Conservation (phyloP, 371 early-diverging fungal genomes). For the Mortierella sp. region DNA sequence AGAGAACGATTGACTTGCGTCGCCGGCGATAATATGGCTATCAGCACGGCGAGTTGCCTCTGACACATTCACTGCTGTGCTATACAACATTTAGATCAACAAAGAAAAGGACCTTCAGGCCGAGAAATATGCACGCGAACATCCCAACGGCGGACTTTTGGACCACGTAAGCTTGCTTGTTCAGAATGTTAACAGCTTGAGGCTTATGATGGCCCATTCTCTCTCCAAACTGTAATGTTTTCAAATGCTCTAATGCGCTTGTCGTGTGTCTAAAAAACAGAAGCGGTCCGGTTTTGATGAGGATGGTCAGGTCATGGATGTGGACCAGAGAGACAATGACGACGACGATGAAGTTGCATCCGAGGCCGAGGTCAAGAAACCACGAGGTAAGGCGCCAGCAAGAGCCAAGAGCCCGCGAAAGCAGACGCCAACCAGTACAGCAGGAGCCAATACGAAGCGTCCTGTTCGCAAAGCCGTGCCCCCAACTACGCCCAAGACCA, state of each 20-base stretch:
- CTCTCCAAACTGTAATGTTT: neutral
- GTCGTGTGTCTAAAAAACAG: neutral
- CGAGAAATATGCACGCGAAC: conserved; percentile 22
- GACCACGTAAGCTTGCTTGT: conserved; percentile 19
- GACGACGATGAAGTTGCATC: neutral
- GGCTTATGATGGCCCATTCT: neutral
- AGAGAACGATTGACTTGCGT: too few species aligned
- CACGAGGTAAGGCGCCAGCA: conserved; percentile 5
- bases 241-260: neutral
- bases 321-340: conserved; percentile 10
- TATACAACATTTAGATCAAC: conserved; percentile 31
- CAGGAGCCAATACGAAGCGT: neutral
- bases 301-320: conserved; percentile 3
- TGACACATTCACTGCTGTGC: neutral
- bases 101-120: conserved; percentile 48
- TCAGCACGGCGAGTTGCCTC: too few species aligned
- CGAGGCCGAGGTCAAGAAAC: neutral
- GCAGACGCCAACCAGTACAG: neutral
- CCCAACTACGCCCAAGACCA: neutral
- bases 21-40: too few species aligned
- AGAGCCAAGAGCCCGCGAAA: neutral
- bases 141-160: conserved; percentile 33
- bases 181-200: neutral
- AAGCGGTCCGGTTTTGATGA: conserved; percentile 9
- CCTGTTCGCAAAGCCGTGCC: neutral